phyloP scores from a whole-genome alignment of 352 stramenopile genomes.

The Blastocystis sp. region DNA sequence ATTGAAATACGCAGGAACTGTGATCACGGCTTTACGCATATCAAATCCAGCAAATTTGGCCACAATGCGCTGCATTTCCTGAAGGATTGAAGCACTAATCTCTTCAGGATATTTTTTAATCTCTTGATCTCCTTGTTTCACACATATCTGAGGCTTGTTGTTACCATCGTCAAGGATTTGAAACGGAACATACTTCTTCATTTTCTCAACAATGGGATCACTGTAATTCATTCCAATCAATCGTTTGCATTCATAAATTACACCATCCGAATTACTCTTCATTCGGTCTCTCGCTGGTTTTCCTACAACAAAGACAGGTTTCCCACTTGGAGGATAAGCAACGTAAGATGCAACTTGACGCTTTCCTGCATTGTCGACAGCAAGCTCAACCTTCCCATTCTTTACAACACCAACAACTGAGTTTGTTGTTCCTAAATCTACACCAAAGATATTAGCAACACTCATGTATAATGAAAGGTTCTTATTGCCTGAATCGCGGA shows the following conservation, averaged over 20 bases:
- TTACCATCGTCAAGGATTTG: conserved; percentile 15
- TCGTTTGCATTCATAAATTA: conserved; percentile 11
- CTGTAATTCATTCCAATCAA: conserved; percentile 7
- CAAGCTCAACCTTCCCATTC: conserved; percentile 19
- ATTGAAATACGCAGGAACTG: conserved; percentile 89
- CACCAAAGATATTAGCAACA: not conserved
- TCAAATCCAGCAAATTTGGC: not conserved
- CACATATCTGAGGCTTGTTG: conserved; percentile 21
- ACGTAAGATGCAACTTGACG: conserved; percentile 12
- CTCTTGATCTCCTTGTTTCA: not conserved
- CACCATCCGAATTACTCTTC: not conserved
- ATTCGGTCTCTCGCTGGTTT: not conserved
- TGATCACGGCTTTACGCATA: conserved; percentile 31
- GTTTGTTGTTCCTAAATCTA: conserved; percentile 62
- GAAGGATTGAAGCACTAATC: not conserved
- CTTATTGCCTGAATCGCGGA: no score
- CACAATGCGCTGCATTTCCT: not conserved
- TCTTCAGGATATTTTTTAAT: conserved; percentile 11
- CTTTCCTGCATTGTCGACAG: not conserved
- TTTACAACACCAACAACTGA: not conserved
- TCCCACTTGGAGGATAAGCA: not conserved
- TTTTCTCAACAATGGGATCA: conserved; percentile 1
- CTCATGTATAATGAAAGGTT: not conserved
- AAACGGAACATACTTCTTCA: not conserved
- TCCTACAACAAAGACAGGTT: not conserved